Conservation (phyloP, 2,329 filamentous ascomycete species). For the Neofusicoccum laricinum region DNA sequence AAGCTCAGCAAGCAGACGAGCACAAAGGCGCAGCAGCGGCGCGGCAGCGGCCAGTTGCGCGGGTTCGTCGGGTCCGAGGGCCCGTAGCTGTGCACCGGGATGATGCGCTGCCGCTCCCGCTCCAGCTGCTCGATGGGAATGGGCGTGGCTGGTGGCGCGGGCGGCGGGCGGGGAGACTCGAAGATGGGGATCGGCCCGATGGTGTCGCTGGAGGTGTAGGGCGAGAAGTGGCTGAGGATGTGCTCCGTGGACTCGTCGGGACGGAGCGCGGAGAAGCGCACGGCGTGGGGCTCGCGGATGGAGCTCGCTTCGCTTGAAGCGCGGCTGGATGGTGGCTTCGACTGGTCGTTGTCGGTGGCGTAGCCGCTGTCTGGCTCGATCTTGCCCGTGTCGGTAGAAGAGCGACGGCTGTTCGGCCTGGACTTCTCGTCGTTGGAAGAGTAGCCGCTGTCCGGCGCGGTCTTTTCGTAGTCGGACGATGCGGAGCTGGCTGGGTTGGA, state of each 20-base stretch:
- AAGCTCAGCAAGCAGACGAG: slow-evolving; percentile 1
- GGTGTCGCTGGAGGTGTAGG: neutral
- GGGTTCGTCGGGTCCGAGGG: slow-evolving; percentile 7
- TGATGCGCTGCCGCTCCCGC: neutral
- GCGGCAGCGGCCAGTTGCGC: neutral
- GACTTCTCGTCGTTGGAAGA: neutral
- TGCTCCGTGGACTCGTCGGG: neutral
- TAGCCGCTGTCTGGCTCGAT: neutral
- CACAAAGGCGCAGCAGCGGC: neutral
- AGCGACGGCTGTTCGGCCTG: neutral
- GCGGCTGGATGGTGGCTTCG: neutral
- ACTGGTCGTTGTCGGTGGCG: neutral
- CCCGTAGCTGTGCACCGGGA: slow-evolving; percentile 4
- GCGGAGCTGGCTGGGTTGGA: neutral
- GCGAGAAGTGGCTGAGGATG: slow-evolving; percentile 4
- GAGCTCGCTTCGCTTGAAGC: neutral
- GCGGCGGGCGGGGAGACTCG: neutral
- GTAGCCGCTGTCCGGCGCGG: neutral
- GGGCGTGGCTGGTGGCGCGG: neutral
- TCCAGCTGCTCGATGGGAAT: neutral
- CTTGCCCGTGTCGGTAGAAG: neutral
- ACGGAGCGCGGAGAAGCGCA: neutral
- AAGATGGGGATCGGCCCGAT: neutral
- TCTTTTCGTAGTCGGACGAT: neutral
- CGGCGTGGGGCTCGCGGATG: neutral